Evolutionary conservation across 768 basidiomycete genomes (phyloP).

Genomic region (Suillus variegatus): DNA sequence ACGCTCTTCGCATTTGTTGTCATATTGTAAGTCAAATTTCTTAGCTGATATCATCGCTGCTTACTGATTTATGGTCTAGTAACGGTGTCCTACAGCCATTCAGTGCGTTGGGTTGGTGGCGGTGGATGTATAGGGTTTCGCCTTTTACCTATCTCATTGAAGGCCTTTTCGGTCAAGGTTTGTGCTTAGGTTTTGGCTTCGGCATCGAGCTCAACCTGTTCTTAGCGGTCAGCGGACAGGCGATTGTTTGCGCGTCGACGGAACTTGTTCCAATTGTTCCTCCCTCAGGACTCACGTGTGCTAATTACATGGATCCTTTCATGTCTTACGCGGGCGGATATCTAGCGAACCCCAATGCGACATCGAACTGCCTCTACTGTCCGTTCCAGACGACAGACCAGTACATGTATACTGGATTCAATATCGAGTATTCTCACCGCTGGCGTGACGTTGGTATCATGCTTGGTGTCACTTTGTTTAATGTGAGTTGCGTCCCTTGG

Average conservation of each 20-base stretch:
- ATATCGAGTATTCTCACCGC: constrained; percentile 54
- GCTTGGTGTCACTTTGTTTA: constrained; percentile 43
- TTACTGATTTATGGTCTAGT: constrained; percentile 25
- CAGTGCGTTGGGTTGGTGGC: constrained; percentile 64
- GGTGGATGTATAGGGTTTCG: constrained; percentile 65
- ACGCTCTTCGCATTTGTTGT: constrained; percentile 63
- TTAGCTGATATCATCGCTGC: not conserved
- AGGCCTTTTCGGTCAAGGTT: constrained; percentile 47
- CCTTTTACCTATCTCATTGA: constrained; percentile 62
- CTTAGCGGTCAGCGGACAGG: constrained; percentile 51
- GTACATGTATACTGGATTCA: constrained; percentile 47
- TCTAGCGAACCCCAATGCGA: constrained; percentile 41
- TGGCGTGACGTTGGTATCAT: constrained; percentile 53
- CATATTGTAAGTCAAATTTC: constrained; percentile 46
- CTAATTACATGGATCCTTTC: constrained; percentile 44
- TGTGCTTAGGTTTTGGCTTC: constrained; percentile 13
- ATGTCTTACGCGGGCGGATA: constrained; percentile 47
- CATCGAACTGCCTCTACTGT: constrained; percentile 53
- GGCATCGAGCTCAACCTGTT: not conserved
- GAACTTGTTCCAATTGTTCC: constrained; percentile 62
- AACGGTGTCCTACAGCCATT: constrained; percentile 72
- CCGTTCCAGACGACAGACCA: constrained; percentile 56
- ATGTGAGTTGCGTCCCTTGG: constrained; percentile 33
- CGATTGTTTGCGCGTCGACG: constrained; percentile 54
- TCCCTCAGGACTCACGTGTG: constrained; percentile 48